These are phyloP conservation scores for Colletotrichum costaricense DNA, from an alignment of 2,329 filamentous ascomycete genomes.

Conservation along the genomic window DNA sequence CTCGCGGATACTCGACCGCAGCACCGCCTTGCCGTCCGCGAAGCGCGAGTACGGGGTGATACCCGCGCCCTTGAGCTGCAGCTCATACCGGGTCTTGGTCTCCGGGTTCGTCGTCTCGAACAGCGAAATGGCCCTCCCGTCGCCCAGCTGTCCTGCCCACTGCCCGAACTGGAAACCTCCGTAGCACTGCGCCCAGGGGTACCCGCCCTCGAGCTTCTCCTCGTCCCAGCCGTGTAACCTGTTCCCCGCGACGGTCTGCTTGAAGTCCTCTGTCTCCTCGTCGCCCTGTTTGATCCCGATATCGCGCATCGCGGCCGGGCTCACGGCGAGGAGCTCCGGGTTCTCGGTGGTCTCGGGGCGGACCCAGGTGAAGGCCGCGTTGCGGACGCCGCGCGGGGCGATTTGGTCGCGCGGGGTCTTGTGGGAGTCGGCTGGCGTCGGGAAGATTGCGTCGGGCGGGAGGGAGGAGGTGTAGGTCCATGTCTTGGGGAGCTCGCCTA, in stretches of 20 bases:
- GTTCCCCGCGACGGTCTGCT: conserved; percentile 83
- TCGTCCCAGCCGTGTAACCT: conserved; percentile 83
- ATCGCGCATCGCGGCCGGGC: conserved; percentile 80
- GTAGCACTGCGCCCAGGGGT: conserved; percentile 99
- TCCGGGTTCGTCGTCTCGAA: conserved; percentile 86
- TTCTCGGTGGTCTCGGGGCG: conserved; percentile 79
- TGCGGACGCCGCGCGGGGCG: conserved; percentile 83
- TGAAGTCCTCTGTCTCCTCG: conserved; percentile 78
- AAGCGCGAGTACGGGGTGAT: conserved; percentile 95
- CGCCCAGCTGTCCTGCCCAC: conserved; percentile 96
- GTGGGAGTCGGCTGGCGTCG: conserved; percentile 85
- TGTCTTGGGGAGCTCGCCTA: conserved; percentile 71
- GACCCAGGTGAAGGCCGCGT: conserved; percentile 91
- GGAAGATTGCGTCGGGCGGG: conserved; percentile 81
- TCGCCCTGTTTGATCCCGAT: conserved; percentile 80
- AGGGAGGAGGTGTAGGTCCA: conserved; percentile 75
- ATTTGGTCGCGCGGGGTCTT: conserved; percentile 81
- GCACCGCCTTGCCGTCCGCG: conserved; percentile 93
- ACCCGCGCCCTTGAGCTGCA: conserved; percentile 95
- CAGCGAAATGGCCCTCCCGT: conserved; percentile 92
- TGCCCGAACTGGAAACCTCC: conserved; percentile 85
- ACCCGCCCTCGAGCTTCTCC: conserved; percentile 74
- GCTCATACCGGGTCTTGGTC: conserved; percentile 81
- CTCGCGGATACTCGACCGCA: conserved; percentile 92
- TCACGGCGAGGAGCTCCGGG: conserved; percentile 85